These are phyloP conservation scores for Fusarium gaditjirri DNA, from an alignment of 2,329 filamentous ascomycete genomes.

Conservation along the genomic window DNA sequence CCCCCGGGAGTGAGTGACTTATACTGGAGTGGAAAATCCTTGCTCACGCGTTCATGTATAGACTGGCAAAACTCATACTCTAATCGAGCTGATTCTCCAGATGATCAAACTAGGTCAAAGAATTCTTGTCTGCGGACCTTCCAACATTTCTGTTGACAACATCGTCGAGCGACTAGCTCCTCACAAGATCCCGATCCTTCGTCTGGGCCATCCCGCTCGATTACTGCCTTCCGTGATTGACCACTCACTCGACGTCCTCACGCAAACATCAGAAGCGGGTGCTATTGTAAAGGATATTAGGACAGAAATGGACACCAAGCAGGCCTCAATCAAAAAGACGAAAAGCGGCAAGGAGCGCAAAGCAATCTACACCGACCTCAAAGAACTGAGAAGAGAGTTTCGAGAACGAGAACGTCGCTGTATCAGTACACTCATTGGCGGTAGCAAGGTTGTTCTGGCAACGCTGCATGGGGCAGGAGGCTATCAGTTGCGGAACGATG, in stretches of 20 bases:
- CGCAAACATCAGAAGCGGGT: slow-evolving; percentile 88
- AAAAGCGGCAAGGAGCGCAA: slow-evolving; percentile 81
- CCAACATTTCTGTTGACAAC: slow-evolving; percentile 97
- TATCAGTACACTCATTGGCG: slow-evolving; percentile 76
- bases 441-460: slow-evolving; percentile 88
- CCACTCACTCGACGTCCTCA: slow-evolving; percentile 91
- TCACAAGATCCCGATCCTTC: slow-evolving; percentile 86
- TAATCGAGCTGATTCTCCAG: slow-evolving; percentile 96
- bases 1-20: slow-evolving; percentile 77
- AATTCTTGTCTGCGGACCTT: slow-evolving; percentile 93
- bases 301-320: slow-evolving; percentile 91
- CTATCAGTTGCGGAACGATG: slow-evolving; percentile 79
- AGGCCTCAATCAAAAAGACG: slow-evolving; percentile 88
- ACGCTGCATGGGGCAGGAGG: slow-evolving; percentile 94
- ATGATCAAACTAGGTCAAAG: slow-evolving; percentile 78
- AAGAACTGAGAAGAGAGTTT: slow-evolving; percentile 87
- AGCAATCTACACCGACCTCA: slow-evolving; percentile 86
- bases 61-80: slow-evolving; percentile 96
- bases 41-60: slow-evolving; percentile 43
- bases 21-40: background rate
- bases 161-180: slow-evolving; percentile 91
- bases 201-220: slow-evolving; percentile 91
- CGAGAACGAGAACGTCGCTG: slow-evolving; percentile 85
- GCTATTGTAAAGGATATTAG: slow-evolving; percentile 90
- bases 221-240: slow-evolving; percentile 87